A percentile compares a stretch with the other conserved stretches of the same genome.
Evolutionary conservation across 2,329 filamentous ascomycete genomes (phyloP).

Genomic region (Paecilomyces dactylethromorphus): DNA sequence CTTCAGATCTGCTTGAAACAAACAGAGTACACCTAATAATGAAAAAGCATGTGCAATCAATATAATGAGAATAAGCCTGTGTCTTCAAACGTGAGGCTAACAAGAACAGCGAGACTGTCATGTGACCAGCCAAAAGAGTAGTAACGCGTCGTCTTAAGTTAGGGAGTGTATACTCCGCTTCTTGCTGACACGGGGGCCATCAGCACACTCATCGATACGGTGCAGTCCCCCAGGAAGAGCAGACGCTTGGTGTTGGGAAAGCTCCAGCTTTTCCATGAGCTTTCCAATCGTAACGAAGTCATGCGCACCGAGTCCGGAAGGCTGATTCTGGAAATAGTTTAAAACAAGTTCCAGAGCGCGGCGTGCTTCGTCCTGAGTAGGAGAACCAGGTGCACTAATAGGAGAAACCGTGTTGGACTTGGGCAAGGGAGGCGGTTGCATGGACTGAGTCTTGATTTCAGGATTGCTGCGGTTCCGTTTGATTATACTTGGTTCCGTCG

Average conservation of each 20-base stretch:
- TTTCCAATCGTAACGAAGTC: conserved; percentile 74
- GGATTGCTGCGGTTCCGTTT: conserved; percentile 40
- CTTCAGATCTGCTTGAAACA: conserved; percentile 5
- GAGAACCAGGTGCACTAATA: conserved; percentile 56
- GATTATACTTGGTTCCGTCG: conserved; percentile 27
- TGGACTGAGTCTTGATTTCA: conserved; percentile 36
- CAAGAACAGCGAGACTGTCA: background rate
- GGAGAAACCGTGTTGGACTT: conserved; percentile 39
- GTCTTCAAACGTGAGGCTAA: background rate
- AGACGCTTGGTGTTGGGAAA: conserved; percentile 48
- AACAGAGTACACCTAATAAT: conserved; percentile 3
- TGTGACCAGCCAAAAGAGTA: conserved; percentile 8
- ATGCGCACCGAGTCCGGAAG: conserved; percentile 64
- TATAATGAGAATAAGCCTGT: conserved; percentile 4
- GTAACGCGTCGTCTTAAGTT: conserved; percentile 15
- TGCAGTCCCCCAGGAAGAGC: conserved; percentile 38
- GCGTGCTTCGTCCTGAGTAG: conserved; percentile 78
- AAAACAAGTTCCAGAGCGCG: conserved; percentile 75
- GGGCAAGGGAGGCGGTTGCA: conserved; percentile 32
- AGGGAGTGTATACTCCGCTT: conserved; percentile 42
- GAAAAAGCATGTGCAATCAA: conserved; percentile 8
- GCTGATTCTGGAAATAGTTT: conserved; percentile 69
- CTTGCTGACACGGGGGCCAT: conserved; percentile 35
- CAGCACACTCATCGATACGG: conserved; percentile 36
- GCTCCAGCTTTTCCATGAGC: conserved; percentile 76